phyloP scores from a whole-genome alignment of 225 moss, liverwort and hornwort species.

The Marchantia polymorpha region DNA sequence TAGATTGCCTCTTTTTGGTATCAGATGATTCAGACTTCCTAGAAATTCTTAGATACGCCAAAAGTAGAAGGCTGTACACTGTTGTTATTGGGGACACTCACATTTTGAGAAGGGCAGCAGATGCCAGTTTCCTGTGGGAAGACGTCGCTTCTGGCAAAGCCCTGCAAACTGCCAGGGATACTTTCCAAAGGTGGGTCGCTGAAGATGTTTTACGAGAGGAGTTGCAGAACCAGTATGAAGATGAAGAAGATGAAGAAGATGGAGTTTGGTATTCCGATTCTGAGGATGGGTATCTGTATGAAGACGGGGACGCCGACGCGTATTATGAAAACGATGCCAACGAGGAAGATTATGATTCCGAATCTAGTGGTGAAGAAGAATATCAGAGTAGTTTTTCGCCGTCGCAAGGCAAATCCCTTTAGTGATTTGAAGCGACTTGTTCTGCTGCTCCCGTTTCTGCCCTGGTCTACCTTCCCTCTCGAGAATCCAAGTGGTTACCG shows the following conservation, averaged over 20 bases:
- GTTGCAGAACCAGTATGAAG: conserved; percentile 45
- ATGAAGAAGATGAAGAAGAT: conserved; percentile 6
- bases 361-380: neutral
- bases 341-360: conserved; percentile 3
- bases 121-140: conserved; percentile 76
- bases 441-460: too few species aligned
- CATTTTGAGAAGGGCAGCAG: conserved; percentile 58
- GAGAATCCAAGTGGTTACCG: too few species aligned
- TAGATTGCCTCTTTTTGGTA: conserved; percentile 66
- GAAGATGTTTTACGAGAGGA: conserved; percentile 56
- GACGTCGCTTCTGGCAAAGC: conserved; percentile 83
- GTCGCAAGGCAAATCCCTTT: neutral
- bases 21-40: conserved; percentile 87
- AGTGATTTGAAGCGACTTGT: neutral
- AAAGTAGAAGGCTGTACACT: conserved; percentile 53
- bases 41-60: conserved; percentile 64
- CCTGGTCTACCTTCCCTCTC: too few species aligned
- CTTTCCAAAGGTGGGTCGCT: conserved; percentile 49
- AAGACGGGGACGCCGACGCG: neutral
- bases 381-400: neutral
- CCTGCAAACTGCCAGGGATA: conserved; percentile 47
- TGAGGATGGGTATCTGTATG: conserved; percentile 4
- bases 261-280: conserved; percentile 5
- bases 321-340: neutral
- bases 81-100: conserved; percentile 73